Evolutionary conservation across 257 asterid species (phyloP).

Genomic region (Eucommia ulmoides): DNA sequence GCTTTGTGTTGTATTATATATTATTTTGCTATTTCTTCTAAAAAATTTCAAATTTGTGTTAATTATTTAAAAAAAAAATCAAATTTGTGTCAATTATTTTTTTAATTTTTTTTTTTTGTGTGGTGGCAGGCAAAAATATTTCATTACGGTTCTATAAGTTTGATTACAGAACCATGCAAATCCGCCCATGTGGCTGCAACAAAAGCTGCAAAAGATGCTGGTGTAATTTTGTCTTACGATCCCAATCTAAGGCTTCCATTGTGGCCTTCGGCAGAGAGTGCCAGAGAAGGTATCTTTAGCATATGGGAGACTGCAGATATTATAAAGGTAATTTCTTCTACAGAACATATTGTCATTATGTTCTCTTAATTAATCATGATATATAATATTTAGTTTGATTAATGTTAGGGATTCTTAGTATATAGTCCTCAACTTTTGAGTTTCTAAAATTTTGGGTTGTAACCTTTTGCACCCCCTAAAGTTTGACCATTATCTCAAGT

Average conservation of each 20-base stretch:
- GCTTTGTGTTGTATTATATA: too few relatives aligned
- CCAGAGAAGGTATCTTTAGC: slow-evolving; percentile 95
- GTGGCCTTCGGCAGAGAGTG: slow-evolving; percentile 93
- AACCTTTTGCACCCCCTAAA: too few relatives aligned
- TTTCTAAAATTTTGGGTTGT: too few relatives aligned
- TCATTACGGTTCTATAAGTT: slow-evolving; percentile 95
- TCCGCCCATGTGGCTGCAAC: slow-evolving; percentile 89
- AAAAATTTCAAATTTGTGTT: too few relatives aligned
- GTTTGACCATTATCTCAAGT: too few relatives aligned
- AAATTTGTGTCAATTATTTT: too few relatives aligned
- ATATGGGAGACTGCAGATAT: slow-evolving; percentile 92
- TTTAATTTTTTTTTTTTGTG: slow-evolving; percentile 5
- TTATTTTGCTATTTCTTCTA: too few relatives aligned
- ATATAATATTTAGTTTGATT: too few relatives aligned
- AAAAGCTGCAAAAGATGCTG: slow-evolving; percentile 88
- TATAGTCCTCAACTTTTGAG: too few relatives aligned
- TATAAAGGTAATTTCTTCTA: slow-evolving; percentile 51
- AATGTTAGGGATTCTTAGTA: too few relatives aligned
- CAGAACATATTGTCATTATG: neutral
- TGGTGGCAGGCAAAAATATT: slow-evolving; percentile 75
- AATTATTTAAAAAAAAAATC: too few relatives aligned
- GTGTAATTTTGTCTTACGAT: slow-evolving; percentile 83
- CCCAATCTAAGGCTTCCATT: slow-evolving; percentile 96
- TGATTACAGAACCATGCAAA: slow-evolving; percentile 93
- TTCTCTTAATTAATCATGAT: too few relatives aligned